Conservation (phyloP, 2,329 filamentous ascomycete species). For the Ramularia endophylla region DNA sequence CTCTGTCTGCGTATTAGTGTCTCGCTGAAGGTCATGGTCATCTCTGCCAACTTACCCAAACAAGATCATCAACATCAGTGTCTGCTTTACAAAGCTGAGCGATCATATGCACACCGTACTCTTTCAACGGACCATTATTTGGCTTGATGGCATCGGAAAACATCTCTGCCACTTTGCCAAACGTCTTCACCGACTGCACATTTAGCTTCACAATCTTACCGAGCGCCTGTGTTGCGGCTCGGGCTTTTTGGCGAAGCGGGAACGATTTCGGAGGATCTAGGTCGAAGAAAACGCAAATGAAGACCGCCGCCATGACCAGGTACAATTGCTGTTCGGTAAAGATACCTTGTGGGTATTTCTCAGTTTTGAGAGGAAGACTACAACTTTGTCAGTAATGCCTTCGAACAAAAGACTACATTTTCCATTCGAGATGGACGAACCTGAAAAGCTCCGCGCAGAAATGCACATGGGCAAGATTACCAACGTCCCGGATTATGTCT, state of each 20-base stretch:
- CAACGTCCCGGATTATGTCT: constrained; percentile 46
- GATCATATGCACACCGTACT: constrained; percentile 53
- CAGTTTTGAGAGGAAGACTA: constrained; percentile 51
- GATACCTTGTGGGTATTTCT: constrained; percentile 43
- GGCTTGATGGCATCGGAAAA: constrained; percentile 38
- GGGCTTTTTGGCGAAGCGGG: constrained; percentile 45
- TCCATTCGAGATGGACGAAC: too few relatives aligned
- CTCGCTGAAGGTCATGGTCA: too few relatives aligned
- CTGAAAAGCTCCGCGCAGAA: constrained; percentile 50
- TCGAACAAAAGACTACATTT: too few relatives aligned
- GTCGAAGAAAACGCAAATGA: constrained; percentile 51
- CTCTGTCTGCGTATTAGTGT: constrained; percentile 21
- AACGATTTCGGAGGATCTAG: constrained; percentile 49
- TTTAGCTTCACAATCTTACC: constrained; percentile 46
- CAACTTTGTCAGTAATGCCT: too few relatives aligned
- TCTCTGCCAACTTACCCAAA: constrained; percentile 34
- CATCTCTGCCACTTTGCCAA: constrained; percentile 34
- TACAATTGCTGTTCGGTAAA: constrained; percentile 52
- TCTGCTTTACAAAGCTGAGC: constrained; percentile 45
- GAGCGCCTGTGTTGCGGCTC: constrained; percentile 43
- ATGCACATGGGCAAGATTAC: constrained; percentile 50
- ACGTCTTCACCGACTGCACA: constrained; percentile 40
- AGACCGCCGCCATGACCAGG: constrained; percentile 47
- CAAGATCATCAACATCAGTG: constrained; percentile 41
- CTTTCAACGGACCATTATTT: constrained; percentile 37